These are phyloP conservation scores for Pseudonitzschia multiseries DNA, from an alignment of 108 stramenopile species.

Conservation along the genomic window DNA sequence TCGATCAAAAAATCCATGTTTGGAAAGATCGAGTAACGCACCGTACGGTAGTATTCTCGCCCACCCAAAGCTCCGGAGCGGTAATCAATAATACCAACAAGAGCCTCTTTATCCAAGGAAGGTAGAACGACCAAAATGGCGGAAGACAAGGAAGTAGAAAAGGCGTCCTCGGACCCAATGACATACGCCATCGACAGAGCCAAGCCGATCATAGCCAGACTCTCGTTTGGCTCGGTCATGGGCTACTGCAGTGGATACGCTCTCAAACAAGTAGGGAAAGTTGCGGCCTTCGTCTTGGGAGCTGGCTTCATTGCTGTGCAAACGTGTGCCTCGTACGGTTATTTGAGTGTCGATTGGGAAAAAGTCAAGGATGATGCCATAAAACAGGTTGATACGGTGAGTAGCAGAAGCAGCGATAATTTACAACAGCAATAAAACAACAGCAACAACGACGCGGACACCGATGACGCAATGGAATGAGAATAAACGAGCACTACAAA, in stretches of 20 bases:
- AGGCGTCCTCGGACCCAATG: slow-evolving; percentile 30
- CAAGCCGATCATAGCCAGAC: slow-evolving; percentile 47
- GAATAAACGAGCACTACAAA: no score
- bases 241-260: slow-evolving; percentile 77
- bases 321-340: slow-evolving; percentile 60
- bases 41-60: no score
- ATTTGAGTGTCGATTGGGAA: slow-evolving; percentile 67
- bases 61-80: no score
- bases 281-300: slow-evolving; percentile 63
- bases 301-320: slow-evolving; percentile 68
- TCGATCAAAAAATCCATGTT: no score
- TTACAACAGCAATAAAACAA: not conserved
- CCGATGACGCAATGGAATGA: not conserved
- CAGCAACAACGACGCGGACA: no score
- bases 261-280: slow-evolving; percentile 68
- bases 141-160: slow-evolving; percentile 21
- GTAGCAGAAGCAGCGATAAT: slow-evolving; percentile 11
- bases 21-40: no score
- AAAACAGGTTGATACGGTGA: slow-evolving; percentile 31
- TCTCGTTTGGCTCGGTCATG: slow-evolving; percentile 71
- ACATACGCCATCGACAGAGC: slow-evolving; percentile 34
- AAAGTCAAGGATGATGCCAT: slow-evolving; percentile 45
- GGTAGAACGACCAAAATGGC: slow-evolving; percentile 8
- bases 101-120: slow-evolving; percentile 3
- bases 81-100: no score